Evolutionary conservation across 371 early-diverging fungal genomes (phyloP).

Genomic region (Rhizopus sp.): DNA sequence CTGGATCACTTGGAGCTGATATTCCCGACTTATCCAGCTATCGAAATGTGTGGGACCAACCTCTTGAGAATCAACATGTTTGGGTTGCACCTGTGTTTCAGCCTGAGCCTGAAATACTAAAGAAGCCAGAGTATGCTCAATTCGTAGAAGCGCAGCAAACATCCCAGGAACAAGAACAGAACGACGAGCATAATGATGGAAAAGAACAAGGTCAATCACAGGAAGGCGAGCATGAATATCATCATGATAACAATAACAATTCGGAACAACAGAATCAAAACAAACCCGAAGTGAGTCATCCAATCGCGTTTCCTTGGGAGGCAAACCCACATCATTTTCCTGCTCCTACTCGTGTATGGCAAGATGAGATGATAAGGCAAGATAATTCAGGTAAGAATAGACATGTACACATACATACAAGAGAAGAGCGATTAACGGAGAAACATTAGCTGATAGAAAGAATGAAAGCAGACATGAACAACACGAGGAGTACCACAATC

Average conservation of each 20-base stretch:
- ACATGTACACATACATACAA: background rate
- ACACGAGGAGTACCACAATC: slow-evolving; percentile 6
- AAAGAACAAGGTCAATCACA: background rate
- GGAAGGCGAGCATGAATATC: background rate
- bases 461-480: slow-evolving; percentile 1
- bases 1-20: slow-evolving; percentile 23
- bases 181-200: slow-evolving; percentile 4
- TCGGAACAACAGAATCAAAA: background rate
- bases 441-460: background rate
- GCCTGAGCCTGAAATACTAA: slow-evolving; percentile 25
- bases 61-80: slow-evolving; percentile 4
- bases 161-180: background rate
- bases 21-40: slow-evolving; percentile 33
- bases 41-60: slow-evolving; percentile 32
- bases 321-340: slow-evolving; percentile 16
- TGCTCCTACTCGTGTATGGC: slow-evolving; percentile 31
- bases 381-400: background rate
- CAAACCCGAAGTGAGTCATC: background rate
- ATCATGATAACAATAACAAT: background rate
- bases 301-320: slow-evolving; percentile 33
- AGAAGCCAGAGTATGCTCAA: slow-evolving; percentile 24
- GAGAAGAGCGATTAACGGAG: too few species aligned
- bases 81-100: slow-evolving; percentile 31
- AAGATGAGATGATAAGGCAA: slow-evolving; percentile 12
- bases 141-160: slow-evolving; percentile 13